Base-by-base conservation (phyloP, 2,329 filamentous ascomycete genomes). In the Amauroascus verrucosus region DNA sequence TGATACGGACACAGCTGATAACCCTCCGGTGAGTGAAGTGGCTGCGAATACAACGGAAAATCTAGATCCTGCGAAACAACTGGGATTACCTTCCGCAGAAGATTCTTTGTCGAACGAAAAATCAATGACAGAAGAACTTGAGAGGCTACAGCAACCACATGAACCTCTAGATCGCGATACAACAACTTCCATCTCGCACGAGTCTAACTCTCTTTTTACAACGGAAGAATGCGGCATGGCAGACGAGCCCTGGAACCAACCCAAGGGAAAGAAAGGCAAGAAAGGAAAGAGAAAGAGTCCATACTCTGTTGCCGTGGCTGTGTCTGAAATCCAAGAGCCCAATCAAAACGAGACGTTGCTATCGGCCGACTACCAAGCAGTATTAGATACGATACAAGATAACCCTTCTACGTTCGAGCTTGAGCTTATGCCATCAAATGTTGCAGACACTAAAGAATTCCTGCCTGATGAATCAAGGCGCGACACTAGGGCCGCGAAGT, bases 201-300 rank as follows among this genome's bases (percentile, higher is more conserved):
- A 33, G 1, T 11, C 40, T 8, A 28, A 35, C 24, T 6, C 48
- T n/a, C 8, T 8, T 18, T 6, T 13, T 18, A 18, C 16, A 16
- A 14, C 47, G 6, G 35, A 38, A 38, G 13, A 13, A 6, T 24
- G 14, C 8, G 13, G 16, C 5, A 33, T 35, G 11, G 18, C 9
- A 9, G 22, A n/a, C 6, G 32, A 26, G 2, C 9, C 16, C 6
- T 44, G 38, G 37, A 18, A 30, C 13, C 37, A 53, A 37, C 49
- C 26, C 9, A 54, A 59, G 48, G 24, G 38, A 33, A 61, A 59
- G 54, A 62, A 62, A 49, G 55, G 55, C 20, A 61, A 62, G 48
- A 62, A 59, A 35, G 58, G 54, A n/a, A 62, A 61, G 54, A 64
- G 59, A 32, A 46, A 53, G 22, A 13, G n/a, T 28, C 41, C 32